These are phyloP conservation scores for Eucalyptus dawsonii DNA, from an alignment of 345 rosid species.

Conservation along the genomic window DNA sequence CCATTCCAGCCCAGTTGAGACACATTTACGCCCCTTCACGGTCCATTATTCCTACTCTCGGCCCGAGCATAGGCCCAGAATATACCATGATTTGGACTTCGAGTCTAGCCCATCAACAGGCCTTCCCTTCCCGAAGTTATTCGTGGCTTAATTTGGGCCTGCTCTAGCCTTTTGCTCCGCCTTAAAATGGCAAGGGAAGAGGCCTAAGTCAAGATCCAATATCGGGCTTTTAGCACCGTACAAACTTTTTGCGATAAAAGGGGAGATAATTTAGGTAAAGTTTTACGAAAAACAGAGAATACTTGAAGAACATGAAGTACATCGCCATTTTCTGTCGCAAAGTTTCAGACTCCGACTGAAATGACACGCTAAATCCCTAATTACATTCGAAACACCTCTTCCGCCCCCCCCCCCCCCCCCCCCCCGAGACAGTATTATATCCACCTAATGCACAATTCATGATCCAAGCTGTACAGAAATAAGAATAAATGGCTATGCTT, in stretches of 20 bases:
- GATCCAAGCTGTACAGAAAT: neutral
- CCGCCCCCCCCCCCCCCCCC: accelerated
- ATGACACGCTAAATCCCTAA: neutral
- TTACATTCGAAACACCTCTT: neutral
- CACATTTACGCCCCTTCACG: neutral
- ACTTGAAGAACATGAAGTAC: neutral
- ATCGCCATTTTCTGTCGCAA: neutral
- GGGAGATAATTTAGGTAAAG: neutral
- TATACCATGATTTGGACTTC: neutral
- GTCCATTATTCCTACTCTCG: neutral
- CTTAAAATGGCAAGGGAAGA: neutral
- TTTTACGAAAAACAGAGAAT: neutral
- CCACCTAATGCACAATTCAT: neutral
- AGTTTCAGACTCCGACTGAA: neutral
- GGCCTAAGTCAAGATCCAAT: neutral
- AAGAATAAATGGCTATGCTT: neutral
- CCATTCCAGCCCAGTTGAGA: neutral
- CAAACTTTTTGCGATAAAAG: neutral
- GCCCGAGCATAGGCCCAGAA: neutral
- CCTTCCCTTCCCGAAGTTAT: neutral
- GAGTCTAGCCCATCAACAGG: neutral
- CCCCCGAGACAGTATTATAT: neutral
- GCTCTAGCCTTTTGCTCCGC: neutral
- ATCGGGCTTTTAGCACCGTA: neutral
- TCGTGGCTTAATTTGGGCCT: neutral